phyloP scores from a whole-genome alignment of 139 green algal genomes.

The Coccomyxa sp. region DNA sequence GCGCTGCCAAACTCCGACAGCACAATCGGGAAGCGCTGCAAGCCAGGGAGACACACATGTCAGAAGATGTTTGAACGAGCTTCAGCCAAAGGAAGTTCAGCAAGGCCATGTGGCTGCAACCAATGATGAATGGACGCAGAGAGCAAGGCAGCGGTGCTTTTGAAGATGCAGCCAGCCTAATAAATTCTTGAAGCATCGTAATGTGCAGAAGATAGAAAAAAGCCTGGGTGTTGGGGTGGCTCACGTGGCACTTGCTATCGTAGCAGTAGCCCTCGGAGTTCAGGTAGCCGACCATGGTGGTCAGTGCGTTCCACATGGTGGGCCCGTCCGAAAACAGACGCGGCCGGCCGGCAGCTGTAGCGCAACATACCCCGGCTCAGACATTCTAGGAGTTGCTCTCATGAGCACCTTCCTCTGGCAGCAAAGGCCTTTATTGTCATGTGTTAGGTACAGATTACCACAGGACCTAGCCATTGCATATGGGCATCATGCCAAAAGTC shows the following conservation, averaged over 20 bases:
- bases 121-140: too few species aligned
- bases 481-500: too few species aligned
- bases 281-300: not conserved
- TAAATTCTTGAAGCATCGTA: too few species aligned
- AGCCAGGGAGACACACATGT: not conserved
- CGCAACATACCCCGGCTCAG: not conserved
- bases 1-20: constrained; percentile 29
- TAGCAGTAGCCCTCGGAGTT: not conserved
- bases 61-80: not conserved
- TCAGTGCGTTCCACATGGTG: not conserved
- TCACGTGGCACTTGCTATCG: not conserved
- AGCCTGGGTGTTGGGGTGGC: not conserved
- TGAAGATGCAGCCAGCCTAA: too few species aligned
- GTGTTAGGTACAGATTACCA: too few species aligned
- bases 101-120: too few species aligned
- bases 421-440: too few species aligned
- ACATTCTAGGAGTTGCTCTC: too few species aligned
- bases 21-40: constrained; percentile 24
- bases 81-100: too few species aligned
- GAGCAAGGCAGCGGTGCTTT: too few species aligned
- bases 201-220: not conserved
- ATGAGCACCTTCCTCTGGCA: too few species aligned
- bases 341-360: not conserved
- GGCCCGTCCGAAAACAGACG: not conserved
- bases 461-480: too few species aligned